Evolutionary conservation across 2,329 filamentous ascomycete genomes (phyloP).

Genomic region (Neonectria sp.): DNA sequence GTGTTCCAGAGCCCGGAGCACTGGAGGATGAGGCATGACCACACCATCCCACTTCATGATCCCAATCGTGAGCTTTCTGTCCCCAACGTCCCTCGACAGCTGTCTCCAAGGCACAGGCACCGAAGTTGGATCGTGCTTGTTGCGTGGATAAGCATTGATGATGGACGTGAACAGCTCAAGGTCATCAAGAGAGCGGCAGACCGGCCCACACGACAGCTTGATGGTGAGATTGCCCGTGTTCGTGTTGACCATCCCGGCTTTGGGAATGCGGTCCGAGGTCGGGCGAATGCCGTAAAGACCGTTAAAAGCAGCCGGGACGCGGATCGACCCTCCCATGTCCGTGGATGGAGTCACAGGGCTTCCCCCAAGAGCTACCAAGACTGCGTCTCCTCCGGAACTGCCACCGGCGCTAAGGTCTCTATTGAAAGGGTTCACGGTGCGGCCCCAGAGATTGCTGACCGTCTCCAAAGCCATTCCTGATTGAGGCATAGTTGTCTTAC

Average conservation of each 20-base stretch:
- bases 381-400: constrained; percentile 68
- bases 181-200: constrained; percentile 24
- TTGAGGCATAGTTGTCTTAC: constrained; percentile 72
- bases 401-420: constrained; percentile 72
- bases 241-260: constrained; percentile 28
- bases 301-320: constrained; percentile 52
- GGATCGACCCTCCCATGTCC: constrained; percentile 53
- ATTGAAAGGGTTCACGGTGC: constrained; percentile 73
- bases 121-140: constrained; percentile 16
- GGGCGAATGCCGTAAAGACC: constrained; percentile 41
- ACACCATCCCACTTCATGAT: constrained; percentile 26
- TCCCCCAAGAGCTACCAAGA: constrained; percentile 53
- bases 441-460: constrained; percentile 67
- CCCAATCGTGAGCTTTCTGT: constrained; percentile 19
- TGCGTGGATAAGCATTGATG: constrained; percentile 12
- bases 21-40: constrained; percentile 28
- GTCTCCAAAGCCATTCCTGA: constrained; percentile 40
- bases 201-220: constrained; percentile 59
- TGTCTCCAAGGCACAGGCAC: constrained; percentile 19
- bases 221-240: constrained; percentile 49
- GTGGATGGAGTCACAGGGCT: constrained; percentile 50
- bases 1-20: constrained; percentile 22
- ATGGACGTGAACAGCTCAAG: constrained; percentile 13
- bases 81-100: rapidly evolving
- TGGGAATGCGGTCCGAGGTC: constrained; percentile 37